Conservation (phyloP, 2,329 filamentous ascomycete genomes). For the Penicillium italicum region DNA sequence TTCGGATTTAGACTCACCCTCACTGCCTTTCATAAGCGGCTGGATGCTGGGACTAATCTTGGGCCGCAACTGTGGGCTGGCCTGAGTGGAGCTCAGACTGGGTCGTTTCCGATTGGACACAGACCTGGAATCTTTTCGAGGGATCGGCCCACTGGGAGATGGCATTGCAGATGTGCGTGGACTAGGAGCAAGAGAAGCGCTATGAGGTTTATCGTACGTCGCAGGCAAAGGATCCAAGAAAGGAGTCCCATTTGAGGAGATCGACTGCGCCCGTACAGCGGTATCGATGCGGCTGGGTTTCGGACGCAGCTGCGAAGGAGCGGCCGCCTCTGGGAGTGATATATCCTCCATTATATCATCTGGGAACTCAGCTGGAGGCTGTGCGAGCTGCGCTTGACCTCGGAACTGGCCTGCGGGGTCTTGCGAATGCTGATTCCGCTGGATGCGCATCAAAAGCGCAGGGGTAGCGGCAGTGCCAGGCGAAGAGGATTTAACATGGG, state of each 20-base stretch:
- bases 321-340: constrained; percentile 69
- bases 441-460: constrained; percentile 79
- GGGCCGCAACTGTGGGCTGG: constrained; percentile 80
- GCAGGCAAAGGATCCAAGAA: constrained; percentile 35
- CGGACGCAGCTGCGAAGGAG: constrained; percentile 45
- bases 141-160: constrained; percentile 47
- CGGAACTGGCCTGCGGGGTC: constrained; percentile 36
- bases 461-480: constrained; percentile 69
- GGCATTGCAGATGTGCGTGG: constrained; percentile 53
- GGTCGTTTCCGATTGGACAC: constrained; percentile 59
- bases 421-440: constrained; percentile 46
- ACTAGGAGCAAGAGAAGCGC: constrained; percentile 47
- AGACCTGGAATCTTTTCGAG: constrained; percentile 46
- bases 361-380: constrained; percentile 41
- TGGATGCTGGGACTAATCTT: constrained; percentile 94
- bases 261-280: constrained; percentile 46
- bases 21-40: constrained; percentile 71
- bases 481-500: constrained; percentile 28
- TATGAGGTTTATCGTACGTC: constrained; percentile 25
- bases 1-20: constrained; percentile 47
- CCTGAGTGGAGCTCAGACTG: constrained; percentile 68
- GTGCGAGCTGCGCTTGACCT: constrained; percentile 33
- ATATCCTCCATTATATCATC: constrained; percentile 62
- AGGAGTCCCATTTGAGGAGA: constrained; percentile 64
- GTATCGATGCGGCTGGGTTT: constrained; percentile 52